phyloP scores from a whole-genome alignment of 257 asterid genomes.

The Solanum acaule region DNA sequence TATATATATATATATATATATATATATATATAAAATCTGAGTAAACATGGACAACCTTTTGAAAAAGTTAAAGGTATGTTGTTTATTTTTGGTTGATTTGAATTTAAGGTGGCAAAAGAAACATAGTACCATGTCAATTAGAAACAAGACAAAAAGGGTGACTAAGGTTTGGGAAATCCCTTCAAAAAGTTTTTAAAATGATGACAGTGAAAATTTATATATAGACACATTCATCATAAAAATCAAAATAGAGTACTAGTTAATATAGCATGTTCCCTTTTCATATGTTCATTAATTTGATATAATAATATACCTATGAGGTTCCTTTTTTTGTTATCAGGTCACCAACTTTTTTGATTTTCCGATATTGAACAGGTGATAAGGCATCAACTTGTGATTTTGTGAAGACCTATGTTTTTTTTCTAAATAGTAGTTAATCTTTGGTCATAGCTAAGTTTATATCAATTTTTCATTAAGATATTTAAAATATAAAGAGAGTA shows the following conservation, averaged over 20 bases:
- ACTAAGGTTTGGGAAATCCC: neutral
- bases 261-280: neutral
- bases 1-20: neutral
- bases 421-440: no score
- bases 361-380: rapidly evolving
- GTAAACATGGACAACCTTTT: neutral
- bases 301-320: neutral
- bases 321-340: neutral
- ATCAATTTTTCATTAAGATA: no score
- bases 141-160: neutral
- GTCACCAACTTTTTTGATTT: neutral
- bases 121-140: neutral
- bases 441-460: no score
- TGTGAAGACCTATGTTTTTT: neutral
- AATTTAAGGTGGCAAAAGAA: neutral
- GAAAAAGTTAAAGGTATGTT: neutral
- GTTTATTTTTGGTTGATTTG: neutral
- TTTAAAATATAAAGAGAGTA: no score
- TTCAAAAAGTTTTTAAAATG: neutral
- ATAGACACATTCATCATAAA: neutral
- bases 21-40: neutral
- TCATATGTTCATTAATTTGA: neutral
- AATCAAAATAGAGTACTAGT: neutral
- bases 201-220: neutral
- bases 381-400: neutral